phyloP scores from a whole-genome alignment of 352 stramenopile genomes.

The Phytopythium delawarense region DNA sequence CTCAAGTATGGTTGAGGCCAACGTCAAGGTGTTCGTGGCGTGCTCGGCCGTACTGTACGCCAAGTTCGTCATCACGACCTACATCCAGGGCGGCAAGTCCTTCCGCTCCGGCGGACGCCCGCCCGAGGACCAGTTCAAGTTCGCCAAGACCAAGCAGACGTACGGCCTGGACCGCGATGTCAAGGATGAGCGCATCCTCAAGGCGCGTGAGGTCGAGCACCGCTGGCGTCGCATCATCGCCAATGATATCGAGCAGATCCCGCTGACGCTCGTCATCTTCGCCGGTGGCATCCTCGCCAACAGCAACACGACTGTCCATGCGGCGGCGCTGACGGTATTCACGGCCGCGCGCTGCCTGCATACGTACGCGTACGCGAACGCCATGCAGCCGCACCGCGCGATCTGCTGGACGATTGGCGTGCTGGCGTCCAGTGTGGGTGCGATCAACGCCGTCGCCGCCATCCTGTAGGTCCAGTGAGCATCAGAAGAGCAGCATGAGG shows the following conservation, averaged over 20 bases:
- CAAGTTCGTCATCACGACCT: slow-evolving; percentile 34
- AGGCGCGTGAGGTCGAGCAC: slow-evolving; percentile 18
- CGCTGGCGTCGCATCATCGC: slow-evolving; percentile 8
- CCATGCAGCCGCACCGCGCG: slow-evolving; percentile 32
- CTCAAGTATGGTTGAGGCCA: slow-evolving; percentile 12
- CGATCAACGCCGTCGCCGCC: slow-evolving; percentile 16
- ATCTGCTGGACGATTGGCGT: slow-evolving; percentile 22
- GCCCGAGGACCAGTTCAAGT: slow-evolving; percentile 29
- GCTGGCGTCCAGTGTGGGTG: slow-evolving; percentile 12
- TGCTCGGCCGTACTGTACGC: slow-evolving; percentile 33
- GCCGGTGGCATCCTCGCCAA: slow-evolving; percentile 35
- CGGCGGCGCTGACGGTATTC: slow-evolving; percentile 28
- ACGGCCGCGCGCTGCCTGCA: slow-evolving; percentile 29
- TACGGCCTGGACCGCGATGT: slow-evolving; percentile 25
- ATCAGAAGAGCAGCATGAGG: background rate
- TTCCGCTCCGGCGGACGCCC: slow-evolving; percentile 32
- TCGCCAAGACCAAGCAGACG: slow-evolving; percentile 25
- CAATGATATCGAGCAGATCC: slow-evolving; percentile 63
- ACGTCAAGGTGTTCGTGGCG: slow-evolving; percentile 29
- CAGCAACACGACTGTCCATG: slow-evolving; percentile 31
- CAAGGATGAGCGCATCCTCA: slow-evolving; percentile 25
- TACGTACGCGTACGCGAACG: slow-evolving; percentile 32
- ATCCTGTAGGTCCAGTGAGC: slow-evolving; percentile 10
- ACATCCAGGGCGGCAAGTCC: slow-evolving; percentile 29
- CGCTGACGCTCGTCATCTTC: slow-evolving; percentile 47